Base-by-base conservation (phyloP, 2,329 filamentous ascomycete genomes). In the Talaromyces sp. region DNA sequence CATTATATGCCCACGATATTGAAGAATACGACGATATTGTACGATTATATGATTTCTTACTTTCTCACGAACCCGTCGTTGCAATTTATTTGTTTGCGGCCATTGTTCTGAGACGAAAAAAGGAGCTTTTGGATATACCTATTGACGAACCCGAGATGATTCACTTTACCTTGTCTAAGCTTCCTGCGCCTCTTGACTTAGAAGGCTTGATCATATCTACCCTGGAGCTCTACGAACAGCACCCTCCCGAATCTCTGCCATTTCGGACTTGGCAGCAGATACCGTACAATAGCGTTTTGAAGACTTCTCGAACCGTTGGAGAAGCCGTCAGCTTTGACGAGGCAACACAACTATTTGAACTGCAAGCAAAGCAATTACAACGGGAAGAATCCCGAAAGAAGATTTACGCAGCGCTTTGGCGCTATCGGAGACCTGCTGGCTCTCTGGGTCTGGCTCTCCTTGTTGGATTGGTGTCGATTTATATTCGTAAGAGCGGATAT, bases 1-100 rank as follows among this genome's bases (percentile, higher is more conserved):
- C 96, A 36, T 88, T 99, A 80, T 99, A 97, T 75, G 92, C 95
- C 18, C 95, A 99, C 77, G 94, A 98, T 73, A 92, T 99, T 64
- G 89, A 95, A 75, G 87, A 89, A 50, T 97, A 96, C 73, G 85
- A 86, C 65, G 90, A 94, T 67, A 98, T 99, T 70, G 86, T 92
- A 36, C 87, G 95, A 28, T 80, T 99, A 1, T 99, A 97, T 74
- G 95, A 99, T 77, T 93, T 94, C 60, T 84, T 99, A 55, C 82
- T 99, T 5, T 91, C 94, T 3, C 86, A 86, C 56, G 91, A 96
- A 74, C 91, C 93, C n/a, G 89, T 90, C 44, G 92, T 96, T 70
- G 88, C 88, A 18, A 84, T 98, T 58, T 99, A 99, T 75, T 83
- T 98, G 60, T 98, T 96, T 76, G 92, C 92, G 1, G 89, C 91